Conservation (phyloP, 2,329 filamentous ascomycete species). For the Aspergillus puulaauensis region DNA sequence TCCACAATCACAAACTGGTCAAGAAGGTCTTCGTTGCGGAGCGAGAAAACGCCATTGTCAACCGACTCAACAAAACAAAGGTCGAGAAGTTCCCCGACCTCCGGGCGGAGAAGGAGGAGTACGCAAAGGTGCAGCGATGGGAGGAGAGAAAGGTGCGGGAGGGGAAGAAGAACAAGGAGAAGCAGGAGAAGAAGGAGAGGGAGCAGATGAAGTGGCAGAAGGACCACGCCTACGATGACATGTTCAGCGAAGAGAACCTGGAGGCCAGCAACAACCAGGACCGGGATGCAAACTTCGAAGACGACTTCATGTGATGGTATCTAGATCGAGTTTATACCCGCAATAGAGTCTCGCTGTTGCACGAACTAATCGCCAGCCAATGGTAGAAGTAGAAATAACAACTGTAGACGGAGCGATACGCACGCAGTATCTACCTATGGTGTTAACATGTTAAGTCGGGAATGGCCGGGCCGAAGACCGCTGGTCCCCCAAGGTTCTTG, state of each 20-base stretch:
- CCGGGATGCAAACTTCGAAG: slow-evolving; percentile 68
- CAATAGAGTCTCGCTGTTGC: neutral
- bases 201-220: slow-evolving; percentile 91
- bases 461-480: neutral
- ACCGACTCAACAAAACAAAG: slow-evolving; percentile 96
- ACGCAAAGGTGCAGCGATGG: slow-evolving; percentile 68
- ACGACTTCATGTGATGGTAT: slow-evolving; percentile 83
- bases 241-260: slow-evolving; percentile 82
- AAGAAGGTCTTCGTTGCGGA: slow-evolving; percentile 76
- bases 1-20: slow-evolving; percentile 82
- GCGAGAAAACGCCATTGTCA: slow-evolving; percentile 87
- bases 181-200: slow-evolving; percentile 64
- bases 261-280: slow-evolving; percentile 81
- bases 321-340: neutral
- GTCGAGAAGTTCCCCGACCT: slow-evolving; percentile 86
- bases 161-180: slow-evolving; percentile 40
- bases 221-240: slow-evolving; percentile 95
- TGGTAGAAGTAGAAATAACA: no score
- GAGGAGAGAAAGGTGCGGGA: slow-evolving; percentile 55
- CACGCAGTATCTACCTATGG: no score
- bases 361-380: neutral
- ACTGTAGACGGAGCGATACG: no score
- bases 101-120: slow-evolving; percentile 75
- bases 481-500: neutral
- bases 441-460: neutral